A percentile compares a stretch with the other conserved stretches of the same genome.
phyloP scores from a whole-genome alignment of 2,329 filamentous ascomycete species.

The Pseudogymnoascus sp. region DNA sequence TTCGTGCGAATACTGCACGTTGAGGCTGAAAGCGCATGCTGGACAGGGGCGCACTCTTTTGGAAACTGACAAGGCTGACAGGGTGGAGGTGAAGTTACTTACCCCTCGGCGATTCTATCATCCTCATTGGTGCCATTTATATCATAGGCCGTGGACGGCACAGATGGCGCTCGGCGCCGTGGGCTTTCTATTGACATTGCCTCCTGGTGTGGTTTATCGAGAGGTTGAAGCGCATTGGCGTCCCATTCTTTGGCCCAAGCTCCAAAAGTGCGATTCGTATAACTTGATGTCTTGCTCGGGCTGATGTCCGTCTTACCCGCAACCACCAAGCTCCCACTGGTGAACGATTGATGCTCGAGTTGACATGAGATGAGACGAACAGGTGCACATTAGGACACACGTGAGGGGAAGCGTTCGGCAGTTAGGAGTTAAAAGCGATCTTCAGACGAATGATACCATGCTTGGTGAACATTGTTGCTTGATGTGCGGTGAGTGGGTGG shows the following conservation, averaged over 20 bases:
- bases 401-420: constrained; percentile 1
- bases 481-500: constrained; percentile 4
- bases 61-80: not conserved
- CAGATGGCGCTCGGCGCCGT: not conserved
- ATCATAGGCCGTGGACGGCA: not conserved
- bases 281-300: not conserved
- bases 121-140: not conserved
- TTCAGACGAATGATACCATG: constrained; percentile 4
- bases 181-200: not conserved
- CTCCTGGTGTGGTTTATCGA: not conserved
- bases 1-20: not conserved
- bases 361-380: constrained; percentile 1
- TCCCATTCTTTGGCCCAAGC: not conserved
- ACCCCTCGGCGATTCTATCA: not conserved
- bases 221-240: not conserved
- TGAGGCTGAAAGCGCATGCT: not conserved
- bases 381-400: not conserved
- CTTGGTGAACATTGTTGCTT: not conserved
- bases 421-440: constrained; percentile 7
- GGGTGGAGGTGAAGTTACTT: not conserved
- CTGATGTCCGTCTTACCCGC: constrained; percentile 1
- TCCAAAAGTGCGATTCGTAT: not conserved
- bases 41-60: not conserved
- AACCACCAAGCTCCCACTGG: constrained; percentile 1
- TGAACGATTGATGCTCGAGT: constrained; percentile 2